A percentile compares a stretch with the other conserved stretches of the same genome.
Evolutionary conservation across 164 flowering plant species (phyloP).

Genomic region (Akebia trifoliata): DNA sequence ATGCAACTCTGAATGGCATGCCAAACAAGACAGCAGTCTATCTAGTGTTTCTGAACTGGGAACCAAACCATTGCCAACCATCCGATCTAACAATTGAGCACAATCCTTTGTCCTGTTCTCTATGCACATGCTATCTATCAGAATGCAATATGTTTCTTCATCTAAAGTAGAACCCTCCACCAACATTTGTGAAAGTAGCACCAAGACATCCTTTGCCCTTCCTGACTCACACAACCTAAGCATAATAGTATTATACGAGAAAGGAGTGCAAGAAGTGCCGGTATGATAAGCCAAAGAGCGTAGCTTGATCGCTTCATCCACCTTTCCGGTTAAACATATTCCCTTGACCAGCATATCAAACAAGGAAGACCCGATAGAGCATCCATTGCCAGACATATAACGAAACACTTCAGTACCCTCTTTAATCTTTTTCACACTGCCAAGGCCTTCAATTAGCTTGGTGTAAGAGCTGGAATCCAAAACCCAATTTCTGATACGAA

Average conservation of each 20-base stretch:
- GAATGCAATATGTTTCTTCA: constrained; percentile 36
- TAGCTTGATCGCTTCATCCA: constrained; percentile 45
- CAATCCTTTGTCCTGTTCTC: constrained; percentile 27
- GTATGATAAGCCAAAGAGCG: constrained; percentile 30
- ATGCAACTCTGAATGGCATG: constrained; percentile 38
- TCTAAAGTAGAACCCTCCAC: constrained; percentile 42
- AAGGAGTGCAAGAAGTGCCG: constrained; percentile 30
- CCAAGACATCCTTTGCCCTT: constrained; percentile 18
- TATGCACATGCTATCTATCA: constrained; percentile 34
- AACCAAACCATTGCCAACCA: constrained; percentile 42
- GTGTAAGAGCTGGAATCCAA: constrained; percentile 41
- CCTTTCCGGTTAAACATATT: constrained; percentile 35
- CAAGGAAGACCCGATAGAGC: constrained; percentile 33
- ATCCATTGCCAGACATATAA: constrained; percentile 41
- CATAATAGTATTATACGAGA: constrained; percentile 40
- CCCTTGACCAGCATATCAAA: constrained; percentile 41
- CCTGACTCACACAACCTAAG: constrained; percentile 27
- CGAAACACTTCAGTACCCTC: constrained; percentile 53
- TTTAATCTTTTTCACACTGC: constrained; percentile 29
- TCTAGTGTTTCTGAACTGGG: constrained; percentile 43
- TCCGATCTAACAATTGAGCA: constrained; percentile 35
- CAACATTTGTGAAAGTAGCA: constrained; percentile 48
- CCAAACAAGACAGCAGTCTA: constrained; percentile 31
- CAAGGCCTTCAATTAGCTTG: constrained; percentile 45
- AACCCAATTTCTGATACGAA: constrained; percentile 32